Conservation (phyloP, 2,329 filamentous ascomycete species). For the Pseudogymnoascus sp. region DNA sequence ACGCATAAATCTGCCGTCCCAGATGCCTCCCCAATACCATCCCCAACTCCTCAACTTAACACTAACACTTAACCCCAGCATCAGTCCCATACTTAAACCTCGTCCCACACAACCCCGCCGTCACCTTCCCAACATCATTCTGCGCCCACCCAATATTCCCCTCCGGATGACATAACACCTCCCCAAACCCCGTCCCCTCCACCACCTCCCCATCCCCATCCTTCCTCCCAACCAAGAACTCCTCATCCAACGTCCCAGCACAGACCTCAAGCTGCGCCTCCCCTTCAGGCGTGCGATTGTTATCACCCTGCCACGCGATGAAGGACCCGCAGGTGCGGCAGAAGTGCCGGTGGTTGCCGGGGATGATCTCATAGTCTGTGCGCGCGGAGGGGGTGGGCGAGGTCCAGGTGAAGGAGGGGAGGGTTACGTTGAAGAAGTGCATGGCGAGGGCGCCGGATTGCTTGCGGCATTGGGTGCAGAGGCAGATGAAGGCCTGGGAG, state of each 20-base stretch:
- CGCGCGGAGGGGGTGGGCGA: slow-evolving; percentile 26
- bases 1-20: too few species aligned
- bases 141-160: neutral
- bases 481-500: slow-evolving; percentile 38
- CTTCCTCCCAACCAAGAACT: slow-evolving; percentile 28
- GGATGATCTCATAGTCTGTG: slow-evolving; percentile 33
- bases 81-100: neutral
- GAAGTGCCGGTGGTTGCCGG: slow-evolving; percentile 36
- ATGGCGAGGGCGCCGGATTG: slow-evolving; percentile 40
- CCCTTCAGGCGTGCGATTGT: neutral
- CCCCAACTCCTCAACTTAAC: neutral
- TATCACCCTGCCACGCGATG: slow-evolving; percentile 35
- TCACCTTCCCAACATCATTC: slow-evolving; percentile 2
- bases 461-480: slow-evolving; percentile 48
- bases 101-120: neutral
- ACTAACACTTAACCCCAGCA: neutral
- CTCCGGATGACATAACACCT: neutral
- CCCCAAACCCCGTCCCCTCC: neutral
- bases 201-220: slow-evolving; percentile 12
- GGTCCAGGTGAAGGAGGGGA: slow-evolving; percentile 28
- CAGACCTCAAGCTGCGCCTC: slow-evolving; percentile 27
- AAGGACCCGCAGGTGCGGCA: slow-evolving; percentile 41
- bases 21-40: neutral
- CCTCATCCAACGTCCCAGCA: slow-evolving; percentile 38
- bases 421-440: slow-evolving; percentile 32